Percentiles rank a stretch among this genome's conserved stretches.
Evolutionary conservation across 1,139 yeast genomes (phyloP).

Genomic region (Suhomyces anneliseae): DNA sequence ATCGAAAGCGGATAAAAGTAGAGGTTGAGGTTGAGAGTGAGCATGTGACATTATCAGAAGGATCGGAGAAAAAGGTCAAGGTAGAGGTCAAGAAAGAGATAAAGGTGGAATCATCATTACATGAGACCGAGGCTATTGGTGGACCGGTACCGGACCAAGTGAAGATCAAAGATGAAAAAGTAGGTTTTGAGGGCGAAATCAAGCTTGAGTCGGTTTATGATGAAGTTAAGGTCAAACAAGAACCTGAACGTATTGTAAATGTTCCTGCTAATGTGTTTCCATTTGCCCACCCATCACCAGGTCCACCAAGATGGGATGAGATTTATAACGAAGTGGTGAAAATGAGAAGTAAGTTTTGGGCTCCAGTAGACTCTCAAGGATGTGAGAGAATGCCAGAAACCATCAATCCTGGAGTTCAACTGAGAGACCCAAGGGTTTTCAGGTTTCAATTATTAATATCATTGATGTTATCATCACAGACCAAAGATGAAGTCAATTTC

Average conservation of each 20-base stretch:
- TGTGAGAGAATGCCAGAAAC: conserved; percentile 72
- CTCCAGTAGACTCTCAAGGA: conserved; percentile 91
- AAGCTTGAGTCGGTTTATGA: background rate
- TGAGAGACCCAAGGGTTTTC: conserved; percentile 39
- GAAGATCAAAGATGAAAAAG: background rate
- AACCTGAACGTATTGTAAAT: background rate
- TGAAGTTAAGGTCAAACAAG: background rate
- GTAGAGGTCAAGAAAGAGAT: too few species aligned
- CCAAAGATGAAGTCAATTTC: conserved; percentile 84
- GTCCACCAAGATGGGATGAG: conserved; percentile 38
- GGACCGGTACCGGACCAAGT: background rate
- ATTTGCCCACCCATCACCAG: conserved; percentile 6
- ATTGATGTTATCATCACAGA: conserved; percentile 87
- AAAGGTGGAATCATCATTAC: background rate
- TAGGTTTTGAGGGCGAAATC: conserved; percentile 2
- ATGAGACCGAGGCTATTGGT: background rate
- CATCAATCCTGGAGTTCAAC: conserved; percentile 31
- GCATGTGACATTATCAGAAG: background rate
- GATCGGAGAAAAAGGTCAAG: background rate
- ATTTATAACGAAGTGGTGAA: conserved; percentile 62
- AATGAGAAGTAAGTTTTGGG: conserved; percentile 61
- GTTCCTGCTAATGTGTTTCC: conserved; percentile 11
- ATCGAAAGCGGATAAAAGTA: background rate
- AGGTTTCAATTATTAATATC: conserved; percentile 78
- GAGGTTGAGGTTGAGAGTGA: conserved; percentile 2